A percentile compares a stretch with the other conserved stretches of the same genome.
Conservation (phyloP, 352 stramenopile genomes). For the Phytophthora palmivora region DNA sequence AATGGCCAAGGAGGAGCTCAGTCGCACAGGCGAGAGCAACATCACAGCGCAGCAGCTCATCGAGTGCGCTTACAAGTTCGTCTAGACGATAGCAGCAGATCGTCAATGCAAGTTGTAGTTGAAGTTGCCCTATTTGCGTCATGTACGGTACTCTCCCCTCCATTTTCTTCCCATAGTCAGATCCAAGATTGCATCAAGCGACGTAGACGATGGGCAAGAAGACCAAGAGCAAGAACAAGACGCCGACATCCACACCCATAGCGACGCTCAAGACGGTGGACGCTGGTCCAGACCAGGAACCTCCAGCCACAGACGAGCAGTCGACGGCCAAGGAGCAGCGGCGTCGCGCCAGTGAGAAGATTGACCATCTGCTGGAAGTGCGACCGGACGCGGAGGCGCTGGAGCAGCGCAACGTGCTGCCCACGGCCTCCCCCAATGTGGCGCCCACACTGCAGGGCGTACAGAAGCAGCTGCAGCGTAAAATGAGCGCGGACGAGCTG, state of each 20-base stretch:
- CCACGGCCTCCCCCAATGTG: constrained; percentile 48
- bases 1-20: constrained; percentile 94
- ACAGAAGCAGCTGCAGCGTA: constrained; percentile 76
- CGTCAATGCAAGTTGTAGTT: constrained; percentile 11
- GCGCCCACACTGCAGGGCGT: constrained; percentile 69
- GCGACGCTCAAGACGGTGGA: constrained; percentile 29
- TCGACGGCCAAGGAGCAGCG: constrained; percentile 45
- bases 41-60: constrained; percentile 84
- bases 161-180: constrained; percentile 2
- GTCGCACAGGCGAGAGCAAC: constrained; percentile 63
- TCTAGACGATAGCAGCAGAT: constrained; percentile 27
- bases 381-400: constrained; percentile 67
- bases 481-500: constrained; percentile 81
- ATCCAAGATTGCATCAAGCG: constrained; percentile 29
- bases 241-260: constrained; percentile 24
- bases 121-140: constrained; percentile 23
- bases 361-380: constrained; percentile 66
- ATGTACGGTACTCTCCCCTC: neutral
- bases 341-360: constrained; percentile 54
- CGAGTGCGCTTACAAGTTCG: constrained; percentile 87
- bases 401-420: constrained; percentile 63
- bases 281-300: constrained; percentile 44
- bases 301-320: constrained; percentile 29
- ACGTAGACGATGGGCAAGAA: constrained; percentile 68
- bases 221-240: constrained; percentile 51